Conservation (phyloP, 1,139 yeast species). For the Diutina neorugosa region DNA sequence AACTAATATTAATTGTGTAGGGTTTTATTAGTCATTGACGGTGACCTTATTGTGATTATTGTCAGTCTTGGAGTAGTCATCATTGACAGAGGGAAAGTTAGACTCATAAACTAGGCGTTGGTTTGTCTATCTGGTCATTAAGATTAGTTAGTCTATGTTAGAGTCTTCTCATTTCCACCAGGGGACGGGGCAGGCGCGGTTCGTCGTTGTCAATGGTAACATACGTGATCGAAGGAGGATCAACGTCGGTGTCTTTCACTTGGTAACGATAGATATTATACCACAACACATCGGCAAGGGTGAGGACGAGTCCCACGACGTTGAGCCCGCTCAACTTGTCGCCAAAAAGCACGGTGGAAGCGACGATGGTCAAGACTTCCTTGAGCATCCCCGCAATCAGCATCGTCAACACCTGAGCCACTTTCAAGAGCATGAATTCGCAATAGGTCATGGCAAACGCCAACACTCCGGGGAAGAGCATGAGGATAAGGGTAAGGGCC, state of each 20-base stretch:
- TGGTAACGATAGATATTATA: conserved; percentile 53
- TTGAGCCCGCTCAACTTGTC: conserved; percentile 61
- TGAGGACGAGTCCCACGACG: conserved; percentile 63
- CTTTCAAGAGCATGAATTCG: conserved; percentile 72
- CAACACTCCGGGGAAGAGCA: conserved; percentile 70
- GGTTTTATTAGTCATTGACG: too few relatives aligned
- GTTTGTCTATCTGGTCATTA: too few relatives aligned
- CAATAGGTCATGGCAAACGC: conserved; percentile 88
- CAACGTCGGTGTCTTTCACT: background rate
- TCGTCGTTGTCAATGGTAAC: background rate
- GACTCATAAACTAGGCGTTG: too few relatives aligned
- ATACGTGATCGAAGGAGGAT: background rate
- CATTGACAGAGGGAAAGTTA: too few relatives aligned
- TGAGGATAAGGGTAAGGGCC: conserved; percentile 38
- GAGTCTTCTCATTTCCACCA: background rate
- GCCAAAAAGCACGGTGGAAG: conserved; percentile 62
- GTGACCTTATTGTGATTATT: background rate
- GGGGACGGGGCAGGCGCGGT: background rate
- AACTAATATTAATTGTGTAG: too few relatives aligned
- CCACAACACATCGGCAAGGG: conserved; percentile 67
- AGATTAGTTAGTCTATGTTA: too few relatives aligned
- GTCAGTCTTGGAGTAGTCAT: too few relatives aligned
- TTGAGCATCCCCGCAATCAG: conserved; percentile 89
- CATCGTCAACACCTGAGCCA: conserved; percentile 76
- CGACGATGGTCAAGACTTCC: conserved; percentile 70